A percentile compares a stretch with the other conserved stretches of the same genome.
phyloP scores from a whole-genome alignment of 805 yeast genomes.

The Saturnispora quitensis region DNA sequence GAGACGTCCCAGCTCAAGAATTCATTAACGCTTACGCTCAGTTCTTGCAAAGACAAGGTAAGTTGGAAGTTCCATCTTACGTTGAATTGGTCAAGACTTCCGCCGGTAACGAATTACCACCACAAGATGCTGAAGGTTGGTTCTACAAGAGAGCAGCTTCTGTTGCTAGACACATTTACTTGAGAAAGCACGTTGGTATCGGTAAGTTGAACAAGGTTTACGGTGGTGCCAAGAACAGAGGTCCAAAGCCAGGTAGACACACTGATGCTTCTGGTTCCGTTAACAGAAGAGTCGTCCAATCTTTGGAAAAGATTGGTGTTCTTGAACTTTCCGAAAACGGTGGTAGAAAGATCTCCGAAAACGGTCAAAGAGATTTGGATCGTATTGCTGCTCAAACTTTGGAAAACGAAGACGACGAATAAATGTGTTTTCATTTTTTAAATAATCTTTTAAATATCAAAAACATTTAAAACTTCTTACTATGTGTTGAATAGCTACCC shows the following conservation, averaged over 20 bases:
- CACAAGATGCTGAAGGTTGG: constrained; percentile 99
- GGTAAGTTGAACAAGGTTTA: constrained; percentile 98
- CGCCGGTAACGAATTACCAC: constrained; percentile 98
- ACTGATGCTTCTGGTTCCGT: constrained; percentile 98
- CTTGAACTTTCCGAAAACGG: constrained; percentile 95
- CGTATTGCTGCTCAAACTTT: constrained; percentile 99
- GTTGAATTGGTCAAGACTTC: constrained; percentile 99
- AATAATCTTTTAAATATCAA: background rate
- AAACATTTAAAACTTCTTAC: background rate
- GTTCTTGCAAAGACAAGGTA: constrained; percentile 99
- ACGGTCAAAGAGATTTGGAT: constrained; percentile 99
- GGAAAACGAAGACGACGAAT: constrained; percentile 65
- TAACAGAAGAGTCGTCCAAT: constrained; percentile 97
- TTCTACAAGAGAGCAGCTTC: constrained; percentile 99
- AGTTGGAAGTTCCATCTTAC: constrained; percentile 99
- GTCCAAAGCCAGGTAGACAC: constrained; percentile 97
- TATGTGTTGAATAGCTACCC: constrained; percentile 1
- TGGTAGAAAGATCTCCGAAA: constrained; percentile 98
- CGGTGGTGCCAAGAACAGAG: constrained; percentile 99
- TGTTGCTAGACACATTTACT: constrained; percentile 99
- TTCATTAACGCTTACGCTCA: constrained; percentile 99
- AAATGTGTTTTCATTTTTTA: constrained; percentile 14
- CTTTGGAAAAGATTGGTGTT: constrained; percentile 97
- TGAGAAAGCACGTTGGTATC: constrained; percentile 98
- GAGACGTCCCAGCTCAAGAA: constrained; percentile 99